Conservation (phyloP, 129 eudicot species). For the Chrysanthemum lavandulifolium region DNA sequence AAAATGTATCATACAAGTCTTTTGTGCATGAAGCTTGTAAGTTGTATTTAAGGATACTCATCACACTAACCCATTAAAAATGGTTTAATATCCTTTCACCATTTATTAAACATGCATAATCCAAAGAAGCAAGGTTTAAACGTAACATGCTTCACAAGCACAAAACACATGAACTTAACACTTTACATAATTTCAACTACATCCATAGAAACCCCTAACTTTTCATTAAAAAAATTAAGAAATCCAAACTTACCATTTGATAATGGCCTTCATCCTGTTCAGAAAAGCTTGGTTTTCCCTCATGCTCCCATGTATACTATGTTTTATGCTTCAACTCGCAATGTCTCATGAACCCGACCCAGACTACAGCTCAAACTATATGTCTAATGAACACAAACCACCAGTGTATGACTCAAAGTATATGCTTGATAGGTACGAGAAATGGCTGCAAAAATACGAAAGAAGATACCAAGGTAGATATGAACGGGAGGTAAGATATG, state of each 20-base stretch:
- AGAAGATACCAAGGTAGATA: slow-evolving; percentile 29
- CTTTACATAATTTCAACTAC: slow-evolving; percentile 15
- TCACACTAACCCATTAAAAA: too few species aligned
- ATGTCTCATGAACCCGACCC: not conserved
- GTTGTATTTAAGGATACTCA: too few species aligned
- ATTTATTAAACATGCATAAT: too few species aligned
- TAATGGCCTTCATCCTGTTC: not conserved
- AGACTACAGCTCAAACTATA: not conserved
- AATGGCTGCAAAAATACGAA: slow-evolving; percentile 39
- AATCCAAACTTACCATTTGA: slow-evolving; percentile 16
- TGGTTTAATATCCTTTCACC: too few species aligned
- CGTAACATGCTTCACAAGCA: slow-evolving; percentile 22
- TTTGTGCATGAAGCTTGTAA: too few species aligned
- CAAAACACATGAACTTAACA: slow-evolving; percentile 29
- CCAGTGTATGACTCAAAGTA: slow-evolving; percentile 8
- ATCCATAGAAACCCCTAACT: not conserved
- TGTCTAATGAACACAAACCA: not conserved
- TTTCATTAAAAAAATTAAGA: not conserved
- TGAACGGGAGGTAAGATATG: slow-evolving; percentile 47
- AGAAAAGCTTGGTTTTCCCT: slow-evolving; percentile 8
- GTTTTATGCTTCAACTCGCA: not conserved
- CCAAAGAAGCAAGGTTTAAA: slow-evolving; percentile 1
- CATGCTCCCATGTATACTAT: slow-evolving; percentile 14
- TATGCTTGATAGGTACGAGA: slow-evolving; percentile 31
- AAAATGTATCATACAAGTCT: too few species aligned